These are phyloP conservation scores for Candida oleophila DNA, from an alignment of 805 yeast species.

Conservation along the genomic window DNA sequence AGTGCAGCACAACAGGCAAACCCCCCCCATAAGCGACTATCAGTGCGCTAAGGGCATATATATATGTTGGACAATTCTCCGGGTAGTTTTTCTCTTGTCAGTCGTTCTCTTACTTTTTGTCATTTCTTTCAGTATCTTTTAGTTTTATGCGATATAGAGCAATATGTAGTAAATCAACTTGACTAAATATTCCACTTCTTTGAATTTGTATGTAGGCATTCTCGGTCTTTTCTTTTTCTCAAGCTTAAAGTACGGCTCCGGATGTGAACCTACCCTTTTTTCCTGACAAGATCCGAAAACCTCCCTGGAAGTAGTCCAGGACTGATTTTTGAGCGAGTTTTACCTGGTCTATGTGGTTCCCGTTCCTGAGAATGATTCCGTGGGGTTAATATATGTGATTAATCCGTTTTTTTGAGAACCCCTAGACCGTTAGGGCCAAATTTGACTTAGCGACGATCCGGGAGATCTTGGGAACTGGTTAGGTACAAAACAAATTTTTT, in stretches of 20 bases:
- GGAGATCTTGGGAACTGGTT: neutral
- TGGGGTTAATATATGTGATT: neutral
- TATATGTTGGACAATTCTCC: too few relatives aligned
- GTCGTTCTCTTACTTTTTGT: too few relatives aligned
- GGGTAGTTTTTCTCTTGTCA: too few relatives aligned
- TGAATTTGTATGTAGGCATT: too few relatives aligned
- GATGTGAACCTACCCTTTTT: neutral
- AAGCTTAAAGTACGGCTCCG: neutral
- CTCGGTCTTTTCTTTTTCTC: neutral
- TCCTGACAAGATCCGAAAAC: neutral
- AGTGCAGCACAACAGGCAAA: too few relatives aligned
- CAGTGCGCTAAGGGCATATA: too few relatives aligned
- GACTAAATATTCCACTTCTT: too few relatives aligned
- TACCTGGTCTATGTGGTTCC: neutral
- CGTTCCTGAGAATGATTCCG: neutral
- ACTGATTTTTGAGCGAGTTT: neutral
- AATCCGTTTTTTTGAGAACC: neutral
- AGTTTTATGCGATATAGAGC: too few relatives aligned
- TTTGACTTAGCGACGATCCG: neutral
- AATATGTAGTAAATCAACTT: too few relatives aligned
- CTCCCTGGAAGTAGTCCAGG: neutral
- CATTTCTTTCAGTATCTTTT: too few relatives aligned
- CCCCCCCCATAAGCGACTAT: too few relatives aligned
- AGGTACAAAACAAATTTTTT: neutral
- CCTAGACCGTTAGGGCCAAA: neutral